Evolutionary conservation across 2,329 filamentous ascomycete species (phyloP), one percentile per base, ranked within the genome.

Genomic region (Hypoxylon sp.): DNA sequence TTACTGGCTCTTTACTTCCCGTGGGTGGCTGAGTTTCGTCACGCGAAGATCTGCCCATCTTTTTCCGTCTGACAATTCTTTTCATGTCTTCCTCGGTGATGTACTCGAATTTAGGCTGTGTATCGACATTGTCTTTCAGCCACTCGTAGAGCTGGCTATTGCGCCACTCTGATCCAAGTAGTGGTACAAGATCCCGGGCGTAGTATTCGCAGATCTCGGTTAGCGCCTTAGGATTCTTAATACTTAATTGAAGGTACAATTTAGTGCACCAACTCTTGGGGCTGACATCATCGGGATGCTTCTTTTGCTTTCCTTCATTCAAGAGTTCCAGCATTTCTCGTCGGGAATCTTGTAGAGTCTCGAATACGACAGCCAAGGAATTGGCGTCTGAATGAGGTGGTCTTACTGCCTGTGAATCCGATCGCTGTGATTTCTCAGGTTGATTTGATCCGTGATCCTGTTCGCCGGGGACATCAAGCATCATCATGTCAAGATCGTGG

Each of bases 131-230:
- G n/a, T 74, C 71, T 46, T 77, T 67, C 3, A 74, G 65, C 75
- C 76, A 77, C 22, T 71, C 59, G 57, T 78, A 80, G 17, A 80
- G 72, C 24, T 69, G 65, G 37, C 74, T 79, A 5, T 70, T 61
- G 26, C 74, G 74, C 78, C 78, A 80, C 33, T 77, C 75, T 1
- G 76, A 71, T 4, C 74, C 73, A 11, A 79, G 73, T 29, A 53
- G 53, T 26, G 59, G 54, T 54, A 67, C 67, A 37, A 88, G 77
- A 5, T 80, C 80, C 3, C 71, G 71, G 1, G 84, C 80, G 59
- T 84, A 83, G 66, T 84, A 86, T 11, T 81, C 78, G 1, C 85
- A 73, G 2, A 87, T 73, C 39, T 86, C 82, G 39, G 76, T 62
- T 2, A 80, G 76, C 0, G 69, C 74, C 3, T 59, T 52, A 51